phyloP scores from a whole-genome alignment of 257 asterid genomes.

The Jaltomata sinuosa region DNA sequence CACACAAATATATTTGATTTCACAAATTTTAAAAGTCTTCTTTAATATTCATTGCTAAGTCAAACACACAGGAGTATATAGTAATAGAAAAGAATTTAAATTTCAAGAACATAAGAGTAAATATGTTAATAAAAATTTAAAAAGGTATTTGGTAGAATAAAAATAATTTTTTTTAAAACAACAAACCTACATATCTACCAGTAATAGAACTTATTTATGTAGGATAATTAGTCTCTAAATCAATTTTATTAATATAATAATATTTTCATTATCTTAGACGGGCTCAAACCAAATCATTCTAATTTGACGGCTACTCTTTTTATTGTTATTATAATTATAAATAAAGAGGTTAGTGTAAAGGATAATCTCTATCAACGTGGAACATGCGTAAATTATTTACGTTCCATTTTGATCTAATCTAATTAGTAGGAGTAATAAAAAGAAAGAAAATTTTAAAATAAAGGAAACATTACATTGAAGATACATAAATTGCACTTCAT shows the following conservation, averaged over 20 bases:
- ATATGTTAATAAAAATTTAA: not conserved
- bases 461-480: not conserved
- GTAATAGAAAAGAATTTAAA: not conserved
- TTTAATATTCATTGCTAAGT: too few species aligned
- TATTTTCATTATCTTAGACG: not conserved
- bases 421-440: too few species aligned
- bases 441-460: not conserved
- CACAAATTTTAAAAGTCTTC: too few species aligned
- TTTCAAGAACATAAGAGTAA: not conserved
- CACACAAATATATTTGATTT: too few species aligned
- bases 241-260: not conserved
- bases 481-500: not conserved
- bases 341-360: not conserved
- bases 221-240: not conserved
- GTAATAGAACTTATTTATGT: not conserved
- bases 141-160: not conserved
- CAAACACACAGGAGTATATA: not conserved
- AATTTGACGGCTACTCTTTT: not conserved
- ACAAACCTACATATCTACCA: not conserved
- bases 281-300: not conserved
- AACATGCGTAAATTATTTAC: not conserved
- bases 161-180: not conserved
- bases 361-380: not conserved
- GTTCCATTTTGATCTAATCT: not conserved
- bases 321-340: not conserved